Evolutionary conservation across 495 filamentous ascomycete genomes (phyloP).

Genomic region (Annulohypoxylon bovei): DNA sequence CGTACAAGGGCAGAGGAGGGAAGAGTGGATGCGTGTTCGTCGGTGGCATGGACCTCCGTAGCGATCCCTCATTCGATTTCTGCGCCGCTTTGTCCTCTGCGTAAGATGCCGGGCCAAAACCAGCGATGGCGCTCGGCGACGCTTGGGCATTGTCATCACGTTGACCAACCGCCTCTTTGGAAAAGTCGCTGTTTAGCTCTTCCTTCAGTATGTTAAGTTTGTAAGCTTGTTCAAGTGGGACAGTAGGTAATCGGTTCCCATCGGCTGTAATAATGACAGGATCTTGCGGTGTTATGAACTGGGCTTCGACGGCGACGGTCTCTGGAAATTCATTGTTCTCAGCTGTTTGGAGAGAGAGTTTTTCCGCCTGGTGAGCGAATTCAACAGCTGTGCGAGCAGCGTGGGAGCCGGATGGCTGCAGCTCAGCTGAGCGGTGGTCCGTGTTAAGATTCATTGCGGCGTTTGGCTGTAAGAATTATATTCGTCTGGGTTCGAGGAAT

Average conservation of each 20-base stretch:
- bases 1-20: constrained; percentile 86
- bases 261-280: constrained; percentile 74
- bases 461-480: not conserved
- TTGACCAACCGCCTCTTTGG: constrained; percentile 24
- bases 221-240: constrained; percentile 71
- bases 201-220: constrained; percentile 72
- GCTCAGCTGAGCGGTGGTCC: constrained; percentile 11
- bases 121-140: constrained; percentile 11
- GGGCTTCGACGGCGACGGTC: constrained; percentile 68
- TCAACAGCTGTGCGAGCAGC: constrained; percentile 44
- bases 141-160: constrained; percentile 9
- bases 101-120: constrained; percentile 6
- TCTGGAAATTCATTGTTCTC: constrained; percentile 36
- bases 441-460: constrained; percentile 24
- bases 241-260: constrained; percentile 70
- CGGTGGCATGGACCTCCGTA: constrained; percentile 62
- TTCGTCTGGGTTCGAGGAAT: constrained; percentile 10
- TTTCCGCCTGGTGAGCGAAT: constrained; percentile 67
- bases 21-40: constrained; percentile 84
- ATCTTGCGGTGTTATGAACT: constrained; percentile 74
- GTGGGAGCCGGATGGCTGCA: constrained; percentile 13
- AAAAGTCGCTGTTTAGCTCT: constrained; percentile 51
- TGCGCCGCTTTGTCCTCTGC: constrained; percentile 17
- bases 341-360: constrained; percentile 59
- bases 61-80: constrained; percentile 47